A percentile compares a stretch with the other conserved stretches of the same genome.
These are phyloP conservation scores for Lasiosphaeria miniovina DNA, from an alignment of 495 filamentous ascomycete genomes.

Conservation along the genomic window DNA sequence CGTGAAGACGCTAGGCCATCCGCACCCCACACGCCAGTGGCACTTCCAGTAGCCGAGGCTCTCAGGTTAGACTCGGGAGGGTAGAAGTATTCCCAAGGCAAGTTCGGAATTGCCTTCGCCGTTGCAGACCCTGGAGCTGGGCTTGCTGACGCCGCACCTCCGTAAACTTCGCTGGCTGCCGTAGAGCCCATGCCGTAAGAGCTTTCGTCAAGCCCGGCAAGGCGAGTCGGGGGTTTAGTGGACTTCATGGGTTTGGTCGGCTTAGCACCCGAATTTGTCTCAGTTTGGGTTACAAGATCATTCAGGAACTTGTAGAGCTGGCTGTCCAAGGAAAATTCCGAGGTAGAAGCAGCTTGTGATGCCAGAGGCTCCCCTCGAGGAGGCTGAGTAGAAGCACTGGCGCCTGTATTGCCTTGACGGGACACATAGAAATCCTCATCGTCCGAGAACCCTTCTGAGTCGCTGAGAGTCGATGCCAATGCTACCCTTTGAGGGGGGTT, in stretches of 20 bases:
- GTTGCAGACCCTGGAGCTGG: slow-evolving; percentile 36
- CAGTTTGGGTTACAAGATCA: slow-evolving; percentile 38
- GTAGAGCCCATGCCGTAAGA: slow-evolving; percentile 42
- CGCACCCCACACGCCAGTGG: slow-evolving; percentile 1
- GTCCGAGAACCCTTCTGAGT: slow-evolving; percentile 29
- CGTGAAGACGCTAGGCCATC: slow-evolving; percentile 16
- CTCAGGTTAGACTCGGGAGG: slow-evolving; percentile 21
- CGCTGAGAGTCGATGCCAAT: slow-evolving; percentile 8
- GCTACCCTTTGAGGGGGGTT: neutral
- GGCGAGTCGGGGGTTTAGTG: slow-evolving; percentile 1
- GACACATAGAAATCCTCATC: slow-evolving; percentile 24
- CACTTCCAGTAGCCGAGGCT: slow-evolving; percentile 2
- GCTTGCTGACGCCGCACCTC: slow-evolving; percentile 23
- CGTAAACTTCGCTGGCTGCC: slow-evolving; percentile 37
- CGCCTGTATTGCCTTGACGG: neutral
- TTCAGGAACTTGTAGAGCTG: slow-evolving; percentile 43
- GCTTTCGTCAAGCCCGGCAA: slow-evolving; percentile 23
- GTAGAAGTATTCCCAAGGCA: slow-evolving; percentile 46
- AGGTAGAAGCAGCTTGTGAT: neutral
- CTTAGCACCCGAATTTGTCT: slow-evolving; percentile 14
- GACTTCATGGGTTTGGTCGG: neutral
- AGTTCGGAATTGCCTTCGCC: slow-evolving; percentile 36
- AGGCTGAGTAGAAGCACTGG: too few relatives aligned
- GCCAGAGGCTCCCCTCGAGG: neutral
- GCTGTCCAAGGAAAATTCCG: slow-evolving; percentile 29